Evolutionary conservation across 2,329 filamentous ascomycete species (phyloP).

Genomic region (Aspergillus nomiae): DNA sequence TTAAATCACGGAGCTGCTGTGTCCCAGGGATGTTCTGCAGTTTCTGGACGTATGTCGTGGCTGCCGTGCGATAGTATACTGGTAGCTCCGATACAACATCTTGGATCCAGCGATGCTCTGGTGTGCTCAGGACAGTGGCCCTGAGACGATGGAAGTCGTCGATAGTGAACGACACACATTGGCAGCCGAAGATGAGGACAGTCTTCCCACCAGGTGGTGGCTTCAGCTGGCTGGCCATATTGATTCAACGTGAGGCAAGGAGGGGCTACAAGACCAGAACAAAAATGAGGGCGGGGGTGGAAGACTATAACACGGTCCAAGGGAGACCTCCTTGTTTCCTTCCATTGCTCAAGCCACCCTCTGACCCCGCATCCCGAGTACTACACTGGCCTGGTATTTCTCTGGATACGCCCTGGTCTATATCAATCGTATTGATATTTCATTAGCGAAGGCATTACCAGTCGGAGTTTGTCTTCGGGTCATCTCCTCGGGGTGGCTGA

Average conservation of each 20-base stretch:
- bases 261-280: no score
- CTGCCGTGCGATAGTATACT: conserved; percentile 13
- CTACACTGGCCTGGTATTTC: no score
- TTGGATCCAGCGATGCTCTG: conserved; percentile 18
- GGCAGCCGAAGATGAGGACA: conserved; percentile 22
- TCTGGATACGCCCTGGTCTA: not conserved
- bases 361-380: no score
- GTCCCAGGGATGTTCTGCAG: conserved; percentile 6
- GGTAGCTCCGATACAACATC: conserved; percentile 17
- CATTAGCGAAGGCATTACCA: conserved; percentile 1
- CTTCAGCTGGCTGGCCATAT: not conserved
- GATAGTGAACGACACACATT: conserved; percentile 18
- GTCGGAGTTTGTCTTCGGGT: conserved; percentile 20
- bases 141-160: conserved; percentile 18
- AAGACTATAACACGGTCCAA: not conserved
- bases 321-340: not conserved
- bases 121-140: conserved; percentile 10
- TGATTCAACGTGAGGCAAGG: not conserved
- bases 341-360: not conserved
- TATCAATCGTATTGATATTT: not conserved
- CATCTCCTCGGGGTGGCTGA: conserved; percentile 17
- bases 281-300: not conserved
- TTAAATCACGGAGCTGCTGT: conserved; percentile 10
- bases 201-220: conserved; percentile 1
- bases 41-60: conserved; percentile 6